These are phyloP conservation scores for Cornus controversa DNA, from an alignment of 148 eudicot species.

Conservation along the genomic window DNA sequence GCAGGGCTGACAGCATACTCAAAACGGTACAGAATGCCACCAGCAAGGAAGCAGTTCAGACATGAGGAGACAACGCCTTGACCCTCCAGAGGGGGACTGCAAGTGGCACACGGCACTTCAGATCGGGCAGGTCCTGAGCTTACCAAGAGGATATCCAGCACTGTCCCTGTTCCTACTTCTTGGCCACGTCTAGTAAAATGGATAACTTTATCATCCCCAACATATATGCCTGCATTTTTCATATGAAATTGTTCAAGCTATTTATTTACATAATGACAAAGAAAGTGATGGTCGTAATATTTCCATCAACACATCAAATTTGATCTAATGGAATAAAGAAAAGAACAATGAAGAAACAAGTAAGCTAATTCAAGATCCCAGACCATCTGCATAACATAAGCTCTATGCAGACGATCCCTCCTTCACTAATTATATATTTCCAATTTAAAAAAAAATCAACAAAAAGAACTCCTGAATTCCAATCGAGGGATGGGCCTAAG, in stretches of 20 bases:
- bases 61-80: conserved; percentile 78
- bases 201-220: conserved; percentile 72
- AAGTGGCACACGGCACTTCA: conserved; percentile 60
- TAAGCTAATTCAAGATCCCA: not conserved
- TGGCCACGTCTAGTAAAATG: conserved; percentile 91
- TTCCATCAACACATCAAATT: not conserved
- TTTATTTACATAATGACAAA: not conserved
- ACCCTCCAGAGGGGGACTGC: conserved; percentile 47
- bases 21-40: conserved; percentile 69
- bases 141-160: conserved; percentile 59
- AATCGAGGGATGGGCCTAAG: not conserved
- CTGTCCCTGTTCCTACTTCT: conserved; percentile 87
- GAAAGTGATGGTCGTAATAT: not conserved
- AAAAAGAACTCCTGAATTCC: not conserved
- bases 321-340: not conserved
- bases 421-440: not conserved
- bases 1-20: conserved; percentile 64
- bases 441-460: not conserved
- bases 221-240: conserved; percentile 52
- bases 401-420: not conserved
- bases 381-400: not conserved
- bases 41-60: conserved; percentile 67
- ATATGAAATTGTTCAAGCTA: not conserved
- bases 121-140: conserved; percentile 69
- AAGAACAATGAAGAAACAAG: not conserved